Base-by-base conservation (phyloP, 2,329 filamentous ascomycete species). In the Emericellopsis atlantica region DNA sequence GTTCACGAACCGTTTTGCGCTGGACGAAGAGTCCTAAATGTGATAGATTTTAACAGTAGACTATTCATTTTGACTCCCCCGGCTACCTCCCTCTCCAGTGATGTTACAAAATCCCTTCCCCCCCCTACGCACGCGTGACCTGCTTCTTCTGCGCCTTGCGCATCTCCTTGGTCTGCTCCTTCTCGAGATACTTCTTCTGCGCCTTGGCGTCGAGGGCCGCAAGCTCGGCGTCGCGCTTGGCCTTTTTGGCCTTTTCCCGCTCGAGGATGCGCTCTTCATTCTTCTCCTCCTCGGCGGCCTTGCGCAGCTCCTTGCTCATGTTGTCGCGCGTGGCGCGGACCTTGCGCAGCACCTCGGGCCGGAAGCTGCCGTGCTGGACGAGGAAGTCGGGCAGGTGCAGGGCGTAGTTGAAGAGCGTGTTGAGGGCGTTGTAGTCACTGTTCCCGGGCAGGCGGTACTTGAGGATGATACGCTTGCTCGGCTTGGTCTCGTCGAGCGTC, bases 261-360 rank as follows among this genome's bases (percentile, higher is more conserved):
- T 87, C 81, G 16, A 70, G 51, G 37, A 79, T 74, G 21, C 85
- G 72, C 68, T 89, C 82, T 65, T 89, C 84, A 56, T 78, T 82
- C 69, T 87, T 87, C 54, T 79, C 74, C 45, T 85, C 86, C 48
- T 95, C 87, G 41, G 81, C 77, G 0, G 75, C 67, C 64, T 84
- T 88, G 60, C 83, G 79, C 54, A 98, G 79, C 66, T 84, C 84
- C 55, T 75, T 74, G 52, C 84, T 75, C 53, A 85, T 81, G 43
- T 85, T 81, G 35, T 96, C 90, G 48, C 92, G 87, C 29, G 80
- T 81, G 46, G 69, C 68, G 54, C 79, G 79, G 49, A 98, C 73
- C 70, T 93, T 94, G 60, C 85, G 85, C 58, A 82, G 66, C 29
- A 95, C 88, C 68, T 96, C 86, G 32, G 85, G 78, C 11, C 92